Evolutionary conservation across 768 basidiomycete genomes (phyloP).

Genomic region (Lyophyllum semitale): DNA sequence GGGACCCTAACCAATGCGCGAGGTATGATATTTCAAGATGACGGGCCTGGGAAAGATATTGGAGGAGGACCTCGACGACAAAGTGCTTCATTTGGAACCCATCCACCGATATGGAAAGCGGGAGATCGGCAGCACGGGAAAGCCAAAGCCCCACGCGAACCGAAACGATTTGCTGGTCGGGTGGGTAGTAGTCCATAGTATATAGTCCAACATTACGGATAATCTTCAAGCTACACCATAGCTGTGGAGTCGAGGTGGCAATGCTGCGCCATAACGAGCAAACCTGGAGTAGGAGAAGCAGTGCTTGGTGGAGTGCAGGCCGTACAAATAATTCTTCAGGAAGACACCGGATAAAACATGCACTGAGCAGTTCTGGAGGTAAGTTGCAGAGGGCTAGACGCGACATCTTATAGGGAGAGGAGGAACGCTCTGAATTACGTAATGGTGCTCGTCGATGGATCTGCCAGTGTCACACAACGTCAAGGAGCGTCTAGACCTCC

Average conservation of each 20-base stretch:
- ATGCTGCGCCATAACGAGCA: conserved; percentile 8
- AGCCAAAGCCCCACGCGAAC: conserved; percentile 4
- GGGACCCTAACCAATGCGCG: not conserved
- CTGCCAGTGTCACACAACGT: not conserved
- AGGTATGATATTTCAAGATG: not conserved
- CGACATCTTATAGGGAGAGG: too few relatives aligned
- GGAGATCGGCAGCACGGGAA: conserved; percentile 1
- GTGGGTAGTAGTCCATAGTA: not conserved
- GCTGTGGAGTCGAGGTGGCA: conserved; percentile 6
- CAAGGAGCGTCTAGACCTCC: conserved; percentile 2
- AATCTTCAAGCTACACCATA: conserved; percentile 6
- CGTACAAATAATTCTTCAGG: not conserved
- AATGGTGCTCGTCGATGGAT: not conserved
- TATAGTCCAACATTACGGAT: not conserved
- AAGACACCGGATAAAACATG: not conserved
- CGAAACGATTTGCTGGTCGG: not conserved
- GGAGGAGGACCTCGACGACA: not conserved
- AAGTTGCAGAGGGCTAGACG: not conserved
- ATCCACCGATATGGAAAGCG: not conserved
- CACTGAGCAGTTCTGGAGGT: not conserved
- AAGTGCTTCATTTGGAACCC: not conserved
- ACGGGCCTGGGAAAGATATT: not conserved
- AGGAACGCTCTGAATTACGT: too few relatives aligned
- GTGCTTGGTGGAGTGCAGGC: conserved; percentile 1
- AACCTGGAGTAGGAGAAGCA: conserved; percentile 5